These are phyloP conservation scores for Claviceps digitariae DNA, from an alignment of 2,329 filamentous ascomycete genomes.

Conservation along the genomic window DNA sequence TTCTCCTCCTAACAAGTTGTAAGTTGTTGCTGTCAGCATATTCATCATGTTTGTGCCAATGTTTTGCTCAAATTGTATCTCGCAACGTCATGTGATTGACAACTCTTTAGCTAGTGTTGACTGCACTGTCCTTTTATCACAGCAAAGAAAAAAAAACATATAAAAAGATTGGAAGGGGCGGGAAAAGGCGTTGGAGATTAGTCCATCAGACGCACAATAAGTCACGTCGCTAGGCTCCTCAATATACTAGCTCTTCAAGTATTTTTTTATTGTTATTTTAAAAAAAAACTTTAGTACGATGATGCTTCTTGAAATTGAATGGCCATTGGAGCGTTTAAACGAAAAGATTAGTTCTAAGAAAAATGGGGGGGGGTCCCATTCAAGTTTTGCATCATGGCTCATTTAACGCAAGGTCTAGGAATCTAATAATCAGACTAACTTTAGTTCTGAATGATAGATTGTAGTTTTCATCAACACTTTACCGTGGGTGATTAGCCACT, in stretches of 20 bases:
- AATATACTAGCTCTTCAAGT: neutral
- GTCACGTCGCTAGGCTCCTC: neutral
- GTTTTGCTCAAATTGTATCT: neutral
- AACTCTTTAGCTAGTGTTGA: neutral
- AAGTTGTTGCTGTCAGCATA: slow-evolving; percentile 26
- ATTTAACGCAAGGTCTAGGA: neutral
- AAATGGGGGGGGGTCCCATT: neutral
- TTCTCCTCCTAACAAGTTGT: slow-evolving; percentile 59
- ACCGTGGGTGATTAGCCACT: neutral
- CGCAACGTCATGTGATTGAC: neutral
- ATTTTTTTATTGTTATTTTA: neutral
- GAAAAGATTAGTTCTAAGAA: neutral
- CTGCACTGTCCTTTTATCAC: neutral
- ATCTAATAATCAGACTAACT: neutral
- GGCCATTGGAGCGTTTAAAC: neutral
- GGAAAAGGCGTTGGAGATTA: neutral
- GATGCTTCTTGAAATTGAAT: neutral
- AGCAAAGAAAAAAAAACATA: neutral
- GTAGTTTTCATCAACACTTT: neutral
- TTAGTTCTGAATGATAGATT: neutral
- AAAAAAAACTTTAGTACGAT: neutral
- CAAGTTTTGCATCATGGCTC: neutral
- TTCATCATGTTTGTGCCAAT: slow-evolving; percentile 7
- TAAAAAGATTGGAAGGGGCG: neutral
- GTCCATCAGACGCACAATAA: neutral